Base-by-base conservation (phyloP, 805 yeast genomes). In the Wickerhamiella kurtzmanii region DNA sequence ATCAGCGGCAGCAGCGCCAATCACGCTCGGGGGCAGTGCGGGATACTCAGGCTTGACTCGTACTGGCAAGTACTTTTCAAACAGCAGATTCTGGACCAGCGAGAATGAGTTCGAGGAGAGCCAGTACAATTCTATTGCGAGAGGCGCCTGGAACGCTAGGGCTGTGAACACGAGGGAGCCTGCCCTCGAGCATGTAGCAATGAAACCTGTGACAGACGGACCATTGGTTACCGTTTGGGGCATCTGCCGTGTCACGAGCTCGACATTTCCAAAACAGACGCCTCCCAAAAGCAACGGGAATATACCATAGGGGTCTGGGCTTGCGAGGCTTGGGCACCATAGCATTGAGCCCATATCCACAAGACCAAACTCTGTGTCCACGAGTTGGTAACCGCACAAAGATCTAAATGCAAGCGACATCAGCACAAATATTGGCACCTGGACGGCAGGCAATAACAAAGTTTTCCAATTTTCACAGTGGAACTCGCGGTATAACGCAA, bases 111-210 rank as follows among this genome's bases (percentile, higher is more conserved):
- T 88, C 0, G 96, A 86, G 41, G 89, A 77, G 25, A 85, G 72
- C 98, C 97, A 89, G 64, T 88, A 89, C n/a, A 86, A 60, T 0
- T 81, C 76, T 35, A 88, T 65, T 0, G 94, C 85, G 22, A 80
- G 68, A 0, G 97, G 95, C 0, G 95, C 94, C 56, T 87, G 92
- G 37, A 87, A 75, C 0, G 95, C 72, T 17, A 87, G 69, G 3
- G 86, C 87, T 81, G 86, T 85, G 64, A 89, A 69, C 53, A 84
- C 77, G 1, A 87, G 77, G 45, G 83, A 76, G 19, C 89, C 77
- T 52, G 84, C 69, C 56, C 96, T 70, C 2, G 94, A 76, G 1
- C 83, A 58, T 51, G 78, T 85, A 46, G 83, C 71, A 35, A 88
- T 37, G n/a, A 57, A 52, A 1, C 50, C 54, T 3, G 65, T 57